A percentile compares a stretch with the other conserved stretches of the same genome.
These are phyloP conservation scores for Scutellaria barbata DNA, from an alignment of 257 asterid genomes.

Conservation along the genomic window DNA sequence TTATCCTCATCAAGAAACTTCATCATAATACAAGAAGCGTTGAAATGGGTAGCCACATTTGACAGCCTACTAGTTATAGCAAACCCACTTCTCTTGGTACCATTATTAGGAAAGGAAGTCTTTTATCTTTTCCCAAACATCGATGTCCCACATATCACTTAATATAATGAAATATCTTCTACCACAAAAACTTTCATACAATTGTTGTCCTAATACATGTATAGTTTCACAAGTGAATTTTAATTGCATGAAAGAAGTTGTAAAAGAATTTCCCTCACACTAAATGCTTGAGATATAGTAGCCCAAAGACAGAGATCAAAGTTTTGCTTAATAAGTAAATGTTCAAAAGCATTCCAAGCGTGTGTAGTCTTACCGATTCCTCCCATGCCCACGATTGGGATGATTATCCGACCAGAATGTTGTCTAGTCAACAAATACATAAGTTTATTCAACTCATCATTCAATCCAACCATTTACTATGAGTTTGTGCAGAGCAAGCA, in stretches of 20 bases:
- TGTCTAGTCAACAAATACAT: no score
- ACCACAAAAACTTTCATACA: constrained; percentile 8
- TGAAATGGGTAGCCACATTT: neutral
- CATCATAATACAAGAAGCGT: neutral
- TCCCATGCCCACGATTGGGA: no score
- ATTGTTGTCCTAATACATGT: neutral
- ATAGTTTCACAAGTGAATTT: neutral
- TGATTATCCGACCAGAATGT: no score
- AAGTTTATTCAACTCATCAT: neutral
- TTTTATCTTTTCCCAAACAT: neutral
- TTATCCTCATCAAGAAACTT: neutral
- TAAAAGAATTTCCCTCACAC: neutral
- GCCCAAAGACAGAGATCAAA: constrained; percentile 9
- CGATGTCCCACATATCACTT: neutral
- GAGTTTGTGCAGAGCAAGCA: neutral
- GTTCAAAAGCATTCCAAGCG: neutral
- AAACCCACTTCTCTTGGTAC: neutral
- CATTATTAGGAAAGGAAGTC: neutral
- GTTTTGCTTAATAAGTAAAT: neutral
- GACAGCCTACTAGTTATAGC: neutral
- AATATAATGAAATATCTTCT: no score
- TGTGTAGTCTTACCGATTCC: constrained; percentile 17
- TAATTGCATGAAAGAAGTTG: neutral
- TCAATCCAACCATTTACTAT: constrained; percentile 5
- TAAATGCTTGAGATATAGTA: neutral